Base-by-base conservation (phyloP, 202 grass and related monocot species). In the Panicum virgatum region DNA sequence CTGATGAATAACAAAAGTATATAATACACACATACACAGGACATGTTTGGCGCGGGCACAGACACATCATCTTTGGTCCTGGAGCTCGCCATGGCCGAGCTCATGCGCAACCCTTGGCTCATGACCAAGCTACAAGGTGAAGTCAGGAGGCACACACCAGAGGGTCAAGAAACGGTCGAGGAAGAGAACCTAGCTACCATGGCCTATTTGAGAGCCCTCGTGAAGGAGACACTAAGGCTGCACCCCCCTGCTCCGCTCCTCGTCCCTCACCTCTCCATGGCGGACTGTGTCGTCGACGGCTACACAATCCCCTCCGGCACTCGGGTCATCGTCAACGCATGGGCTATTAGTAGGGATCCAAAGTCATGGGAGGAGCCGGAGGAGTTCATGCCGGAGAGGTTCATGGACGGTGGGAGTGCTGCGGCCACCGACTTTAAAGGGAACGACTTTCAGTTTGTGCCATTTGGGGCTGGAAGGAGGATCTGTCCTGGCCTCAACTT, bases 111-210 rank as follows among this genome's bases (percentile, higher is more conserved):
- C 75, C 52, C 64, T 4, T 2, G 52, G 5, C 4, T 3, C 32
- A 80, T 80, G 86, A 50, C 53, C 44, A 88, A 88, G 36, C 64
- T 84, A 52, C 86, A 80, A 23, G 56, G 7, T 0, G 80, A 88
- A 25, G 75, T 84, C 11, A 80, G 34, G 15, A 32, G n/a, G 0
- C 46, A 50, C 70, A 66, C 70, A 12, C 46, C 64, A 1, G 20
- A 80, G n/a, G 47, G 52, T 0, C 62, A 82, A 9, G 58, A 73
- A 7, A 78, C 46, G 64, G 66, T 88, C 1, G 23, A 58, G 1
- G 78, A 81, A 62, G 85, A 82, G 4, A 22, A 87, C 38, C 45
- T 87, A 7, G 7, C 2, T 0, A 9, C 20, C 80, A 87, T 87
- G 79, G 4, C 13, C 7, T 87, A 87, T 19, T 51, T 87, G 8